Conservation (phyloP, 2,329 filamentous ascomycete genomes). For the Pestalotiopsis fici region DNA sequence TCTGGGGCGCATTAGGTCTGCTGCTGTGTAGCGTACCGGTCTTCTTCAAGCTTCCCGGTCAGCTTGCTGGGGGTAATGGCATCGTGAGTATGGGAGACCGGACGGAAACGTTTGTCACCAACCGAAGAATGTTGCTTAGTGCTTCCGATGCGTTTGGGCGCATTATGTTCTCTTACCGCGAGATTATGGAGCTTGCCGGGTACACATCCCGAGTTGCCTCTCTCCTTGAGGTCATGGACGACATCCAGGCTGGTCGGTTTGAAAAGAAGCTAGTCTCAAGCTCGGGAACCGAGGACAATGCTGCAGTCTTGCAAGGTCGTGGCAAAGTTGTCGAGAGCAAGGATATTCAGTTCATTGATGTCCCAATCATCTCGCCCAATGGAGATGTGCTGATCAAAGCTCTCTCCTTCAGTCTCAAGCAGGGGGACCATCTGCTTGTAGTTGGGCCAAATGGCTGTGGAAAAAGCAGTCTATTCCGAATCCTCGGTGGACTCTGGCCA, state of each 20-base stretch:
- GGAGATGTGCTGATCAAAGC: conserved; percentile 87
- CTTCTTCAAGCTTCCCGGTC: conserved; percentile 87
- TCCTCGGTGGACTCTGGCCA: conserved; percentile 94
- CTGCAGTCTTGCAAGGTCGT: conserved; percentile 78
- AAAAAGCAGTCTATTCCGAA: conserved; percentile 94
- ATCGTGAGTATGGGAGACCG: conserved; percentile 67
- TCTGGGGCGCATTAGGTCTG: conserved; percentile 93
- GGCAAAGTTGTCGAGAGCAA: conserved; percentile 79
- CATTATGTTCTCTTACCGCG: conserved; percentile 97
- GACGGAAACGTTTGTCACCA: conserved; percentile 85
- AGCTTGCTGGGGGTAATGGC: conserved; percentile 43
- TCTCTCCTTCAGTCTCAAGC: conserved; percentile 83
- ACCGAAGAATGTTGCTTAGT: conserved; percentile 85
- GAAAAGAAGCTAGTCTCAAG: conserved; percentile 96
- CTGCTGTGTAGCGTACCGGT: conserved; percentile 92
- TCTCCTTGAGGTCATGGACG: conserved; percentile 90
- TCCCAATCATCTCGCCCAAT: conserved; percentile 96
- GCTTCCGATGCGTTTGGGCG: conserved; percentile 95
- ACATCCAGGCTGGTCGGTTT: conserved; percentile 86
- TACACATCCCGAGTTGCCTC: conserved; percentile 92
- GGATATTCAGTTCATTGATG: conserved; percentile 39
- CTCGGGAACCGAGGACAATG: conserved; percentile 78
- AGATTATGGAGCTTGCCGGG: conserved; percentile 92
- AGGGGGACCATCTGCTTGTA: conserved; percentile 89
- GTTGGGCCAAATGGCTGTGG: conserved; percentile 97